Base-by-base conservation (phyloP, 2,329 filamentous ascomycete genomes). In the Septoria linicola region DNA sequence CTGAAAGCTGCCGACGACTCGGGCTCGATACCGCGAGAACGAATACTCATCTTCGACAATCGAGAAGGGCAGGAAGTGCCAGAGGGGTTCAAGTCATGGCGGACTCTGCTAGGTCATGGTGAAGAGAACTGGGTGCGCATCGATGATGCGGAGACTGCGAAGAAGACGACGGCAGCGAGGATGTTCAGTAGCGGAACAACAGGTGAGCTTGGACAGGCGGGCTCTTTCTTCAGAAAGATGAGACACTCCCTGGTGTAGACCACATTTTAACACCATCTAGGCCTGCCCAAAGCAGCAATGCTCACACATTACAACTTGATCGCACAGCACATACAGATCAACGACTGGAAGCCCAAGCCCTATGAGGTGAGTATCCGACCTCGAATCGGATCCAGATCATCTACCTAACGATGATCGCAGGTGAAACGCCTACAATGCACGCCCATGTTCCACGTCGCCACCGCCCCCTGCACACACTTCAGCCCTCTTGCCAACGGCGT, bases 131-230 rank as follows among this genome's bases (percentile, higher is more conserved):
- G 74, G 77, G 61, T 71, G 14, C 66, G 64, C 4, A 77, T 74
- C 63, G 62, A 74, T 55, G 69, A 70, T 50, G 68, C 60, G 55
- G 65, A 61, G 16, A 63, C 39, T 16, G 71, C 66, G 49, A 73
- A 70, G 57, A 70, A 63, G 50, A 83, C 74, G 3, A 71, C 67
- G 8, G 81, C 71, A 8, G 77, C 63, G 53, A 71, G 70, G 55
- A 68, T 71, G n/a, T 82, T 80, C 55, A 81, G 76, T 57, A 79
- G 74, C 40, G 80, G 81, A 1, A 83, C 80, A 0, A 82, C 80
- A 0, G 59, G 60, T 2, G n/a, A n/a, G n/a, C n/a, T n/a, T n/a
- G n/a, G n/a, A n/a, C n/a, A n/a, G n/a, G n/a, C n/a, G n/a, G n/a
- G n/a, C n/a, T n/a, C n/a, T n/a, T n/a, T n/a, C n/a, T n/a, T n/a